These are phyloP conservation scores for Chamaecyparis obtusa DNA, from an alignment of 75 land plant genomes.

Conservation along the genomic window DNA sequence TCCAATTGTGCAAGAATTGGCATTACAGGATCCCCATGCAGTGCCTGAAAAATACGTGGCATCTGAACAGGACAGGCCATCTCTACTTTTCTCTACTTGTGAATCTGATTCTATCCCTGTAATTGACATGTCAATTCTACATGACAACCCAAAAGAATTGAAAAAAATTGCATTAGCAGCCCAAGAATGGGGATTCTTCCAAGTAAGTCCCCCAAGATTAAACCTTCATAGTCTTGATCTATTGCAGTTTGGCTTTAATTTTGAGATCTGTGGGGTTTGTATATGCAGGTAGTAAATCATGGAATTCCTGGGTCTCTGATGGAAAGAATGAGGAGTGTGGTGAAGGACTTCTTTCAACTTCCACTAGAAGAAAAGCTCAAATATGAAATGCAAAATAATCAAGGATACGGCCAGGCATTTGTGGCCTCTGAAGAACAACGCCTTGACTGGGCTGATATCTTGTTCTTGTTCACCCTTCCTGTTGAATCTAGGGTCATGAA, in stretches of 20 bases:
- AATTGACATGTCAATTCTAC: background rate
- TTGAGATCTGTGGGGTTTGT: background rate
- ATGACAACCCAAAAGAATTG: background rate
- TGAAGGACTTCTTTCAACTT: slow-evolving; percentile 24
- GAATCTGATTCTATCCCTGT: background rate
- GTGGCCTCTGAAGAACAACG: slow-evolving; percentile 56
- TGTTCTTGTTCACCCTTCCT: slow-evolving; percentile 27
- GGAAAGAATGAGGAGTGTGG: slow-evolving; percentile 11
- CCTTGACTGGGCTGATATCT: slow-evolving; percentile 66
- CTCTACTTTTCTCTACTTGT: background rate
- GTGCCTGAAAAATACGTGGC: background rate
- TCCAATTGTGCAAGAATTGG: slow-evolving; percentile 2
- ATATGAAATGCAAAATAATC: background rate
- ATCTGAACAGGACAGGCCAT: background rate
- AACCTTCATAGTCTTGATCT: background rate
- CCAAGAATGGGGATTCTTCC: slow-evolving; percentile 14
- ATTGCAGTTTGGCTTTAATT: background rate
- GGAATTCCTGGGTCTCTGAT: slow-evolving; percentile 20
- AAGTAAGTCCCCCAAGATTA: background rate
- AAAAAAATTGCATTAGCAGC: background rate
- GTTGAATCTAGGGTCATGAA: slow-evolving; percentile 18
- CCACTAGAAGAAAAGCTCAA: slow-evolving; percentile 55
- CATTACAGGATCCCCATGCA: background rate
- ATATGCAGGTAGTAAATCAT: slow-evolving; percentile 17
- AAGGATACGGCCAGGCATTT: slow-evolving; percentile 66